Base-by-base conservation (phyloP, 2,329 filamentous ascomycete genomes). In the Elsinoe australis region DNA sequence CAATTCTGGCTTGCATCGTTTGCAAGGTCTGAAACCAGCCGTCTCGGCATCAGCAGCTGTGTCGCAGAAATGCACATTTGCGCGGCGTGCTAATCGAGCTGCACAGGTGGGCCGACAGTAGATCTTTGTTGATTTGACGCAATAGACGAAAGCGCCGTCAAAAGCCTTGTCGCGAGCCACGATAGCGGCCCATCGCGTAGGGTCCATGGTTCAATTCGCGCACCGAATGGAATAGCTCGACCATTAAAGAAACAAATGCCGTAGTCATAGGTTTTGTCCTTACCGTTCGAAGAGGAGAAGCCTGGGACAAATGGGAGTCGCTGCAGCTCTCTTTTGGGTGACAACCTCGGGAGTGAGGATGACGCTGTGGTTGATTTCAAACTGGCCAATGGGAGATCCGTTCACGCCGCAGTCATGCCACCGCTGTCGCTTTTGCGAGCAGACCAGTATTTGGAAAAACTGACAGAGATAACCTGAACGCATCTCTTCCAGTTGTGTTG, bases 61-160 rank as follows among this genome's bases (percentile, higher is more conserved):
- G 12, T 69, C 59, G 61, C 71, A 79, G 61, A 80, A 83, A 24
- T 66, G 62, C 24, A 85, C 67, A 15, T 75, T 74, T 8, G 76
- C 70, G n/a, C 75, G 68, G 2, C 71, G 67, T 1, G 75, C 72
- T 10, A 85, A 71, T n/a, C 78, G 73, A 3, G 74, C 71, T 12
- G 74, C 72, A 59, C 79, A 83, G 15, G 71, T 76, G 1, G 79
- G 78, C 1, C 78, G 71, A 59, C 79, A 82, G 62, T 78, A 82
- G 44, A 78, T 75, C 35, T 65, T 67, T 2, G 76, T 79, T 0
- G 73, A 74, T 47, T 68, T 67, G n/a, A 79, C 75, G 14, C 65
- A 69, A 63, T 79, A 79, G 52, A 79, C 67, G 60, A 79, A 79
- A 22, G 60, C 33, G 31, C 29, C 24, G 32, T 46, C 41, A 39